These are phyloP conservation scores for Ceratopteris richardii DNA, from an alignment of 75 land plant genomes.

Conservation along the genomic window DNA sequence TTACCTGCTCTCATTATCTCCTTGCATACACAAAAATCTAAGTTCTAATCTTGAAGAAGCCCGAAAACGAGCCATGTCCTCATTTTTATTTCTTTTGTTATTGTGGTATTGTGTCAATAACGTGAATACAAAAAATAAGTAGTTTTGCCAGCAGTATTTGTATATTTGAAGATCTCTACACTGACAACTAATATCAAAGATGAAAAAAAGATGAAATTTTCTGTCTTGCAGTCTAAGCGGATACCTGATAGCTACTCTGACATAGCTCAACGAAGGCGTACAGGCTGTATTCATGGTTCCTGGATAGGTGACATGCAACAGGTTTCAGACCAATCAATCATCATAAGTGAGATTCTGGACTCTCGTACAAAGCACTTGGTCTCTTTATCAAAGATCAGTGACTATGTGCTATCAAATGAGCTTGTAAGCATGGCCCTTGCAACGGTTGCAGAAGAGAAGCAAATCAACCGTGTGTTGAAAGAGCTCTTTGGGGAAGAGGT, in stretches of 20 bases:
- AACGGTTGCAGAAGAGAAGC: constrained; percentile 85
- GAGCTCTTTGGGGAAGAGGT: constrained; percentile 86
- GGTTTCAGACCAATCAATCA: constrained; percentile 63
- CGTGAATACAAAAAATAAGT: no score
- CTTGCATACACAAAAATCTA: no score
- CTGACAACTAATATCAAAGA: no score
- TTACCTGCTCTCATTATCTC: no score
- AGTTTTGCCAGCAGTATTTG: no score
- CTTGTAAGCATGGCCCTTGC: constrained; percentile 82
- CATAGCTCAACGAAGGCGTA: constrained; percentile 28
- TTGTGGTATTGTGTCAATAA: no score
- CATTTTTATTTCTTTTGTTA: no score
- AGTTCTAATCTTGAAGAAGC: no score
- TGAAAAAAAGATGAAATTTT: no score
- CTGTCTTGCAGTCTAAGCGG: constrained; percentile 55
- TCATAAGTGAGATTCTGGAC: constrained; percentile 68
- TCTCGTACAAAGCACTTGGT: constrained; percentile 66
- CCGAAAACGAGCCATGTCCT: no score
- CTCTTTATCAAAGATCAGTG: constrained; percentile 66
- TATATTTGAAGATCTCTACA: no score
- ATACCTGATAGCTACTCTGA: constrained; percentile 46
- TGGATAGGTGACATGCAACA: constrained; percentile 90
- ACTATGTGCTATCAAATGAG: constrained; percentile 80
- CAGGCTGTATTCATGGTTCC: constrained; percentile 45
- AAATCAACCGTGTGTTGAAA: constrained; percentile 66